Evolutionary conservation across 495 filamentous ascomycete species (phyloP).

Genomic region (Talaromyces thailandensis): DNA sequence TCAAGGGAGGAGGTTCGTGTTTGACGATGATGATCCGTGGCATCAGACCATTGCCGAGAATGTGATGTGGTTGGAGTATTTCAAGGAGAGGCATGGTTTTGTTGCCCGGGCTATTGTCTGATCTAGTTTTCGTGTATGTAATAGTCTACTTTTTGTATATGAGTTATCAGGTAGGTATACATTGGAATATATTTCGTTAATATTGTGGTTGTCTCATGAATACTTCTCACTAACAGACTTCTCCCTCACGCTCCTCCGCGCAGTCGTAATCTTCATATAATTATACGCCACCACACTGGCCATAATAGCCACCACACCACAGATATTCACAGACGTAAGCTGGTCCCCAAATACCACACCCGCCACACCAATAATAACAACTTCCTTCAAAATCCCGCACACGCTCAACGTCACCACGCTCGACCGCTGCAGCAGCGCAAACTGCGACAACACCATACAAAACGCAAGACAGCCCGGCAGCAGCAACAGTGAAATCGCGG

Average conservation of each 20-base stretch:
- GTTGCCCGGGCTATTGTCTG: neutral
- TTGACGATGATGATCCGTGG: conserved; percentile 53
- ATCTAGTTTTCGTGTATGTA: neutral
- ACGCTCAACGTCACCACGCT: conserved; percentile 79
- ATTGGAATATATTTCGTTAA: too few species aligned
- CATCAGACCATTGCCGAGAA: conserved; percentile 58
- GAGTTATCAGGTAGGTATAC: too few species aligned
- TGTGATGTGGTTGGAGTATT: conserved; percentile 44
- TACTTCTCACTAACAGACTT: conserved; percentile 1
- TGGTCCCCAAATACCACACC: conserved; percentile 67
- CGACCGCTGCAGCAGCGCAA: conserved; percentile 75
- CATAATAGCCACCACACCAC: conserved; percentile 67
- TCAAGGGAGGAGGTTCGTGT: conserved; percentile 47
- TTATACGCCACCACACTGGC: conserved; percentile 69
- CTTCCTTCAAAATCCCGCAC: conserved; percentile 86
- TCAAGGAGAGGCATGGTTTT: conserved; percentile 33
- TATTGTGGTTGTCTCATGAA: neutral
- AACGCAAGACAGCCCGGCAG: conserved; percentile 78
- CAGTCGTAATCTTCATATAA: conserved; percentile 50
- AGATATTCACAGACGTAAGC: conserved; percentile 69
- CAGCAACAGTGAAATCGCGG: conserved; percentile 49
- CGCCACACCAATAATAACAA: conserved; percentile 74
- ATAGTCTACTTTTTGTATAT: too few species aligned
- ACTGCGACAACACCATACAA: conserved; percentile 81
- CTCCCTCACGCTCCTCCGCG: neutral